Evolutionary conservation across 257 asterid species (phyloP), one percentile per base, ranked within the genome.

Genomic region (Petrea volubilis): DNA sequence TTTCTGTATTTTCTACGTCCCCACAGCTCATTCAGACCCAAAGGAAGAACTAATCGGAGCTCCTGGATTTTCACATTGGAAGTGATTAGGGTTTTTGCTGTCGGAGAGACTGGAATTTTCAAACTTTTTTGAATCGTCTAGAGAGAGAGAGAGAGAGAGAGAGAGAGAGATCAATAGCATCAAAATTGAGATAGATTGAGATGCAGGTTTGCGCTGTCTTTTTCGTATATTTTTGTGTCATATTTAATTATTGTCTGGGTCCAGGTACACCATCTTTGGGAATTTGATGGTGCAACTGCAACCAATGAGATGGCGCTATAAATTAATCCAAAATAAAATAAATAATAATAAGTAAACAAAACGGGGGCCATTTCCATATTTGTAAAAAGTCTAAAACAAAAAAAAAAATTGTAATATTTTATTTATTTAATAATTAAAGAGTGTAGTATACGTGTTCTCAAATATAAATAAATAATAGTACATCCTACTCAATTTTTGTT

Each of bases 201-300:
- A 72, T 56, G 78, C 75, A 70, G 82, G 75, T 60, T 71, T 71
- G 60, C 77, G 46, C 65, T 75, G 72, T 53, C 61, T 53, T 56
- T 52, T 18, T n/a, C n/a, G 53, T 63, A 40, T 55, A 38, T 24
- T 15, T 31, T 24, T 29, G 17, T 33, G 40, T 10, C 27, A 44
- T 34, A 13, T 21, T 65, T 36, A 64, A 77, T 49, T 15, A 31
- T n/a, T 61, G 77, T 64, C 53, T 68, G 68, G 82, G 49, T 71
- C 74, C 67, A 73, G 77, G 72, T 77, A 52, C 74, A 66, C 81
- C 77, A 60, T 23, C 28, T 1, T 1, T 29, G 29, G 38, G 38
- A 65, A 52, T 60, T 53, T 18, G 63, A 62, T 70, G 64, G 17
- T n/a, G n/a, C n/a, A n/a, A n/a, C n/a, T n/a, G n/a, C n/a, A n/a